phyloP scores from a whole-genome alignment of 805 yeast genomes.

The Tetrapisispora namnaoensis region DNA sequence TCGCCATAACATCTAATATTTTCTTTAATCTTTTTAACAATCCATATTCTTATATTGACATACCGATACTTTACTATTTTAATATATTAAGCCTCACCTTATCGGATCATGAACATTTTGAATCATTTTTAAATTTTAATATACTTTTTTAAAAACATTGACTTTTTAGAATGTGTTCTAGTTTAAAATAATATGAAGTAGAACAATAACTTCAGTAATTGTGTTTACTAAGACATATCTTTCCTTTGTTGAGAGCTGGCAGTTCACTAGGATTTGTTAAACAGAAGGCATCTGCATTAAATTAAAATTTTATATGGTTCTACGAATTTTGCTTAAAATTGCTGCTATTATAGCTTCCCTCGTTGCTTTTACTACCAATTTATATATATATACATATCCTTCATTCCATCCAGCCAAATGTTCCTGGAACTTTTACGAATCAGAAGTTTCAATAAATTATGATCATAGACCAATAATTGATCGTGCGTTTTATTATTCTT shows the following conservation, averaged over 20 bases:
- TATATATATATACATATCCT: constrained; percentile 70
- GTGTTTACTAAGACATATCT: no score
- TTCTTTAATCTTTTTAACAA: no score
- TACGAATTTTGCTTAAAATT: neutral
- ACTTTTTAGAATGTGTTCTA: no score
- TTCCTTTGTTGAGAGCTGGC: no score
- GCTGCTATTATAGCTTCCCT: constrained; percentile 8
- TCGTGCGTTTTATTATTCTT: neutral
- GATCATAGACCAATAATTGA: neutral
- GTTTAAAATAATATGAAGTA: no score
- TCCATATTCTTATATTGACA: no score
- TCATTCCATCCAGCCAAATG: constrained; percentile 46
- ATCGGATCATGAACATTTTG: neutral
- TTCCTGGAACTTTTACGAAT: constrained; percentile 40
- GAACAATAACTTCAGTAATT: no score
- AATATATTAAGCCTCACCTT: neutral
- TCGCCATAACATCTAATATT: no score
- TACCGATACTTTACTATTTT: neutral
- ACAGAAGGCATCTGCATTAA: neutral
- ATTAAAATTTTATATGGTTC: neutral
- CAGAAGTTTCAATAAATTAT: constrained; percentile 1
- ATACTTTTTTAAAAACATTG: neutral
- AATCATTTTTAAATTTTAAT: neutral
- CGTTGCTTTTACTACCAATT: constrained; percentile 41
- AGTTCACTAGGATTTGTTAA: neutral